phyloP scores from a whole-genome alignment of 2,329 filamentous ascomycete species.

The Stachybotrys echinatus region DNA sequence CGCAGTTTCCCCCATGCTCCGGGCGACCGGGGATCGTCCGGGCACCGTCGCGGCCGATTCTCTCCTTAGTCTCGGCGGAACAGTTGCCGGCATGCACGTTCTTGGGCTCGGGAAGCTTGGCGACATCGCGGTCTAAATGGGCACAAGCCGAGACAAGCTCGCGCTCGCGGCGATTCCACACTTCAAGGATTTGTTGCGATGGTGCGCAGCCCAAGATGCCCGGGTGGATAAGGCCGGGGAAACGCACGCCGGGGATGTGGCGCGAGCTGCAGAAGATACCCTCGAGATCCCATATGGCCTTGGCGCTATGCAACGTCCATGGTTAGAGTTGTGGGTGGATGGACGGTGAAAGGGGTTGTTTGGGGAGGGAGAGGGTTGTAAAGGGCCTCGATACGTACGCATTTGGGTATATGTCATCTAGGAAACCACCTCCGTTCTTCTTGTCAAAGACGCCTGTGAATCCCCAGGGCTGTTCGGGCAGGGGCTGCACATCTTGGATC shows the following conservation, averaged over 20 bases:
- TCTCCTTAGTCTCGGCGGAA: slow-evolving; percentile 51
- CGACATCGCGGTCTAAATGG: slow-evolving; percentile 65
- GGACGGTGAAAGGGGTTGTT: no score
- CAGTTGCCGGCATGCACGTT: slow-evolving; percentile 70
- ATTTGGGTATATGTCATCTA: slow-evolving; percentile 82
- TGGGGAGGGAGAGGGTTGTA: no score
- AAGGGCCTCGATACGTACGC: slow-evolving; percentile 49
- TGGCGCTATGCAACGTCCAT: slow-evolving; percentile 33
- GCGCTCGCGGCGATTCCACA: slow-evolving; percentile 79
- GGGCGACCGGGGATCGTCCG: slow-evolving; percentile 80
- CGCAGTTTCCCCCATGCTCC: slow-evolving; percentile 86
- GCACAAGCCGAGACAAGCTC: slow-evolving; percentile 71
- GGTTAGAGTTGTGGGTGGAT: no score
- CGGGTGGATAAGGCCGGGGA: slow-evolving; percentile 84
- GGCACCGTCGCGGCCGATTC: slow-evolving; percentile 72
- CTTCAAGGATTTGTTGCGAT: slow-evolving; percentile 67
- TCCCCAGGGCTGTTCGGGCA: slow-evolving; percentile 82
- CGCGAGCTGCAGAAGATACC: slow-evolving; percentile 70
- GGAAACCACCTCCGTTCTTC: slow-evolving; percentile 80
- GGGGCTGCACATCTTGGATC: slow-evolving; percentile 88
- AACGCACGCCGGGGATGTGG: slow-evolving; percentile 82
- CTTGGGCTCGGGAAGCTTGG: slow-evolving; percentile 66
- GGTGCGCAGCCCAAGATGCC: slow-evolving; percentile 89
- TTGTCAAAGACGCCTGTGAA: slow-evolving; percentile 80
- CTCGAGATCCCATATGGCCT: slow-evolving; percentile 56